A percentile compares a stretch with the other conserved stretches of the same genome.
Conservation (phyloP, 495 filamentous ascomycete genomes). For the Apodospora peruviana region DNA sequence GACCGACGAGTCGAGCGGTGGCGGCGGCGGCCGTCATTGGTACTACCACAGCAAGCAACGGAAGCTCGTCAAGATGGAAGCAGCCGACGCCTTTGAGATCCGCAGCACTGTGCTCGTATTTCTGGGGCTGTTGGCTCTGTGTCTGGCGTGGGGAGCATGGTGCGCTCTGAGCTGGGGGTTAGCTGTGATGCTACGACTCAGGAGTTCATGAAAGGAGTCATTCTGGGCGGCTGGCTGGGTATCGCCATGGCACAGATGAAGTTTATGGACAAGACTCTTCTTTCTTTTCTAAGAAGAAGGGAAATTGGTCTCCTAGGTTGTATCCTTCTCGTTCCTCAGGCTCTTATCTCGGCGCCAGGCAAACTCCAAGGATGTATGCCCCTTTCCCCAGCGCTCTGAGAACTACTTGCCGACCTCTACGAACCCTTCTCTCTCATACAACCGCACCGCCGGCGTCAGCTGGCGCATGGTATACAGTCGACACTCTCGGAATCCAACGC, state of each 20-base stretch:
- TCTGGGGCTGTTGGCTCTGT: slow-evolving; percentile 24
- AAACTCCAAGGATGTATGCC: slow-evolving; percentile 12
- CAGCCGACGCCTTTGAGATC: slow-evolving; percentile 46
- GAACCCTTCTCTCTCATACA: slow-evolving; percentile 26
- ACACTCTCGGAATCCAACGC: slow-evolving; percentile 19
- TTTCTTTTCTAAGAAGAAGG: background rate
- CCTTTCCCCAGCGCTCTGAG: slow-evolving; percentile 7
- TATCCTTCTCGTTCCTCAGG: background rate
- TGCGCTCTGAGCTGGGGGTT: slow-evolving; percentile 12
- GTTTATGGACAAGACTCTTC: background rate
- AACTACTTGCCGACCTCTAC: slow-evolving; percentile 3
- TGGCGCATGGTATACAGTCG: slow-evolving; percentile 16
- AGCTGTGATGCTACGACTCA: background rate
- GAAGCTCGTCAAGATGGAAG: slow-evolving; percentile 45
- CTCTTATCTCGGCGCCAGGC: slow-evolving; percentile 11
- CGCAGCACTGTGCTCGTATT: slow-evolving; percentile 32
- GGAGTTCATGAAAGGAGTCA: background rate
- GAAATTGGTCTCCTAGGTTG: background rate
- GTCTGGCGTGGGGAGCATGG: slow-evolving; percentile 25
- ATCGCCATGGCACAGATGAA: too few species aligned
- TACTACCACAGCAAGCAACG: slow-evolving; percentile 48
- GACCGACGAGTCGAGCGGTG: background rate
- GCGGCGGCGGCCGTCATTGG: slow-evolving; percentile 23
- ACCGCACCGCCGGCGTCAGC: slow-evolving; percentile 13
- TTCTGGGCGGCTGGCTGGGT: too few species aligned